A percentile compares a stretch with the other conserved stretches of the same genome.
These are phyloP conservation scores for Brassica juncea DNA, from an alignment of 345 rosid species.

Conservation along the genomic window DNA sequence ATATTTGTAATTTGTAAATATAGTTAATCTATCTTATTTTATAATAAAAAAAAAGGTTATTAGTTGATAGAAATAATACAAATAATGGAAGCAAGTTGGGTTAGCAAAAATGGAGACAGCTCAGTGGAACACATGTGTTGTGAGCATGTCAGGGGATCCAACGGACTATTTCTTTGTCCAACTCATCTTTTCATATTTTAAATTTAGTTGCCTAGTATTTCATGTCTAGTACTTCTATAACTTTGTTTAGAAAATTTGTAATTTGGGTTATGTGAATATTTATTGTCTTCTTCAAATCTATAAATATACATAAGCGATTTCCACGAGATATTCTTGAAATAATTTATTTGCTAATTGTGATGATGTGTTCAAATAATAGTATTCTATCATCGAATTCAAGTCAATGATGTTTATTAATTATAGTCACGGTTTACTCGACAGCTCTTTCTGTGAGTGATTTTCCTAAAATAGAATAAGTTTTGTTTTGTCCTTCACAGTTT, in stretches of 20 bases:
- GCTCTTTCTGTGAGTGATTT: background rate
- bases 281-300: background rate
- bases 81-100: constrained; percentile 42
- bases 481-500: background rate
- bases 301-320: background rate
- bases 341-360: background rate
- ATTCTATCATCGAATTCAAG: background rate
- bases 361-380: background rate
- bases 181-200: background rate
- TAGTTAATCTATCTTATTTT: background rate
- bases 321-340: background rate
- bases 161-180: constrained; percentile 34
- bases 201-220: background rate
- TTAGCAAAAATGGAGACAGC: constrained; percentile 27
- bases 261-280: background rate
- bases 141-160: constrained; percentile 40
- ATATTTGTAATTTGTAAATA: background rate
- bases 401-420: background rate
- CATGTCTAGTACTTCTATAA: background rate
- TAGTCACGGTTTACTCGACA: constrained; percentile 7
- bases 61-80: constrained; percentile 5
- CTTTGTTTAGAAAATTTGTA: background rate
- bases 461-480: background rate
- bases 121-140: constrained; percentile 39
- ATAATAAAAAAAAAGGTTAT: background rate